phyloP scores from a whole-genome alignment of 495 filamentous ascomycete species.

The Lasiosphaeria hispida region DNA sequence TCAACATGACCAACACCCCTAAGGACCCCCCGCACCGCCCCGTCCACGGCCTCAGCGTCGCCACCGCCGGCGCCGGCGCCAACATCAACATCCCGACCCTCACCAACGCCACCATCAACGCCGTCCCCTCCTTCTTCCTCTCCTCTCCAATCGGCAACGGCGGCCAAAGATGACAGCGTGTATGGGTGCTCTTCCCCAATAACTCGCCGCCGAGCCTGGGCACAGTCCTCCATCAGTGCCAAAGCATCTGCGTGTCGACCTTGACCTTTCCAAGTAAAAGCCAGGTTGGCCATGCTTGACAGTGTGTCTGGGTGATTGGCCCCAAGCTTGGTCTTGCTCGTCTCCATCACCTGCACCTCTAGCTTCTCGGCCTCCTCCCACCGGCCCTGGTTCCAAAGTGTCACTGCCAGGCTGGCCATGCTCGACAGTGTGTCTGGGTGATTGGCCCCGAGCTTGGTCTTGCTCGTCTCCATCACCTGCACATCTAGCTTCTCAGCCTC shows the following conservation, averaged over 20 bases:
- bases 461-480: conserved; percentile 20
- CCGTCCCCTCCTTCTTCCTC: too few relatives aligned
- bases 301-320: conserved; percentile 25
- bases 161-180: conserved; percentile 2
- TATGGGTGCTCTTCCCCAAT: conserved; percentile 8
- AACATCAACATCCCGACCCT: too few relatives aligned
- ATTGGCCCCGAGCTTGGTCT: conserved; percentile 31
- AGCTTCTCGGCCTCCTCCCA: conserved; percentile 18
- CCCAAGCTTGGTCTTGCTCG: conserved; percentile 28
- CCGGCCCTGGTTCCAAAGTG: conserved; percentile 5
- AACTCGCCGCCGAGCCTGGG: conserved; percentile 2
- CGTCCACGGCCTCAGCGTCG: too few relatives aligned
- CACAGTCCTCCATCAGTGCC: conserved; percentile 13
- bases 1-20: too few relatives aligned
- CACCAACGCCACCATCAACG: too few relatives aligned
- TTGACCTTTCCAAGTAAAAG: conserved; percentile 11
- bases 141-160: neutral
- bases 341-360: conserved; percentile 18
- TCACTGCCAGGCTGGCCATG: neutral
- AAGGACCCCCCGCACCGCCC: too few relatives aligned
- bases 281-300: conserved; percentile 11
- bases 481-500: conserved; percentile 15
- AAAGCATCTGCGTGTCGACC: conserved; percentile 9
- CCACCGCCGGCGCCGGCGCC: too few relatives aligned
- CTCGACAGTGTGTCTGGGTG: conserved; percentile 19